Base-by-base conservation (phyloP, 495 filamentous ascomycete species). In the Aspergillus conjunctus region DNA sequence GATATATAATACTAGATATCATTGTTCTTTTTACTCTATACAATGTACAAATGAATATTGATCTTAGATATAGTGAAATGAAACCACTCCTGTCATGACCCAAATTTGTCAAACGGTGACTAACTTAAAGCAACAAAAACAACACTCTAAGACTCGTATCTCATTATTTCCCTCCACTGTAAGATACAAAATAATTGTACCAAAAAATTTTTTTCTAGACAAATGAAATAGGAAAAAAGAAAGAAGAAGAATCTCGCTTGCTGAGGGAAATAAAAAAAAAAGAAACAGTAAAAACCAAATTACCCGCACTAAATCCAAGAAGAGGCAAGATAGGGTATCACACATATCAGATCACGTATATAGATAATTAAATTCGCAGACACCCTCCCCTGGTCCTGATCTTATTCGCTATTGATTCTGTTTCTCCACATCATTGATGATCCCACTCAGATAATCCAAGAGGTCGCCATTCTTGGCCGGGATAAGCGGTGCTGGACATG, bases 401-500 rank as follows among this genome's bases (percentile, higher is more conserved):
- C 26, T 26, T 26, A 26, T 26, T 26, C 26, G 26, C 26, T 26
- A 26, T 26, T 26, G 26, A 11, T 11, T 11, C 11, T 1, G 37
- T 11, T 41, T n/a, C 15, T 11, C 8, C 15, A 32, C 6, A 26
- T 54, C 26, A 71, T 54, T 63, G 69, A 54, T 64, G 54, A n/a
- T 70, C 62, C 67, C 66, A 72, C 34, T 65, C 58, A 10, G 50
- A 61, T 57, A 65, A 73, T 18, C 72, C 72, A 41, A 70, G 63
- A 21, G 90, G 89, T 69, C 85, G 85, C 90, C 90, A 93, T 73
- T 91, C 90, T 77, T 92, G 89, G 1, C 90, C 90, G 3, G 90
- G 90, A 68, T 91, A 93, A 30, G 87, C 85, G 11, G 90, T 92
- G 8, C 88, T 87, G 44, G 80, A 88, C 90, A 93, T 93, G 33